These are phyloP conservation scores for Isochrysis galbana DNA, from an alignment of 78 protist species.

Conservation along the genomic window DNA sequence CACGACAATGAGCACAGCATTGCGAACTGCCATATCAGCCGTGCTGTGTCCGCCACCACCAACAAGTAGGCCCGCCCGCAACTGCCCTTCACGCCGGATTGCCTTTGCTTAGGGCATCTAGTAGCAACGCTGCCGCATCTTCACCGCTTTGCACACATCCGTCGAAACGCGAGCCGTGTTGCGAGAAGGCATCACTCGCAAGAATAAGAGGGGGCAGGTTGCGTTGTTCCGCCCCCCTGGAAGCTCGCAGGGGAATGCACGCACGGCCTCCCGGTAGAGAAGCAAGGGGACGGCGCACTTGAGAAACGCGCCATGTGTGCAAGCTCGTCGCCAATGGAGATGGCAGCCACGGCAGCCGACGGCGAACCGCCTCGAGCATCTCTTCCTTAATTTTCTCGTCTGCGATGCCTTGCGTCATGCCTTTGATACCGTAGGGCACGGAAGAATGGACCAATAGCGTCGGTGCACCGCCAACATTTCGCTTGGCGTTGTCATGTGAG, in stretches of 20 bases:
- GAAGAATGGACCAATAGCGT: not conserved
- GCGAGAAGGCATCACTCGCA: not conserved
- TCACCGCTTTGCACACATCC: conserved; percentile 3
- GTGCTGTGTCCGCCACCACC: not conserved
- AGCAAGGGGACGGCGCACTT: not conserved
- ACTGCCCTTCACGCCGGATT: not conserved
- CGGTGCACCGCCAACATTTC: not conserved
- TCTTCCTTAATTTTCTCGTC: not conserved
- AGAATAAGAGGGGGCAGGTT: not conserved
- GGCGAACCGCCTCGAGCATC: not conserved
- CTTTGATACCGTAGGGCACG: not conserved
- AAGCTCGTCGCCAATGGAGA: not conserved
- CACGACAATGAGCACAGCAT: no score
- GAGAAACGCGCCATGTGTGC: not conserved
- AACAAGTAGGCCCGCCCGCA: not conserved
- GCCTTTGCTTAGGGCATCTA: not conserved
- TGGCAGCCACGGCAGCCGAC: not conserved
- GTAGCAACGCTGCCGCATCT: not conserved
- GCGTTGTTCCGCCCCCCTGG: not conserved
- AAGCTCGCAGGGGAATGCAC: not conserved
- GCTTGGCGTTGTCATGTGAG: not conserved
- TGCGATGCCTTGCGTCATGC: not conserved
- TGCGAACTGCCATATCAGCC: no score
- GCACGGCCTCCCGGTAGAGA: not conserved
- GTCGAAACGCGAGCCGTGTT: not conserved